Evolutionary conservation across 1,284 basidiomycete species (phyloP), one percentile per base, ranked within the genome.

Genomic region (Pyrrhoderma lamaoense): DNA sequence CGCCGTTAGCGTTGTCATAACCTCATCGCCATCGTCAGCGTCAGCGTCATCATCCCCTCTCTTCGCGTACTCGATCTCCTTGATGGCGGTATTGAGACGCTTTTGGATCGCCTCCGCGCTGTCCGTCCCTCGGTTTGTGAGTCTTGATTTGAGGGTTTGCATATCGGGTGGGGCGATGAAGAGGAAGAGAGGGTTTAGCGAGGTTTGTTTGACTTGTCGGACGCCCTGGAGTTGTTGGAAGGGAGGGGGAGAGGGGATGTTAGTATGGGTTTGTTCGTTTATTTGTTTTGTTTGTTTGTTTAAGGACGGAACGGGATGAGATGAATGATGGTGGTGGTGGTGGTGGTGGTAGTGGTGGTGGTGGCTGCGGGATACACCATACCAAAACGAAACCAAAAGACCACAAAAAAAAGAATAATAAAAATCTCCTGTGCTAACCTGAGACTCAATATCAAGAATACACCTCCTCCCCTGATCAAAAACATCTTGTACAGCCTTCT

Each of bases 391-490:
- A n/a, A n/a, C n/a, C n/a, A 46, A 8, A 14, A 16, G 35, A 9
- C 9, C 35, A 37, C 36, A 21, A 36, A n/a, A 9, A 36, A 9
- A 36, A 36, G n/a, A 36, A 9, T 21, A 21, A n/a, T 21, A 19
- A 23, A 11, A 42, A 23, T n/a, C n/a, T n/a, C n/a, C n/a, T 42
- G n/a, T 42, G 72, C 74, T 55, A 62, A 88, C 90, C 81, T 95
- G 93, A 11, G 92, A 85, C 64, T 99, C 95, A 58, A 99, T 99
- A 66, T 99, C 95, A 42, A 99, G 79, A 50, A 99, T 84, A 65
- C 95, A 98, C 13, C 92, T 72, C 58, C 76, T 74, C 35, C 85
- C 87, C 2, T 73, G 70, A 16, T 72, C 65, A 40, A 77, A 71
- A 27, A 87, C 84, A 62, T 69, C 74, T 54, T 64, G 67, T 45